Conservation (phyloP, 2,329 filamentous ascomycete species). For the Aspergillus sp. region DNA sequence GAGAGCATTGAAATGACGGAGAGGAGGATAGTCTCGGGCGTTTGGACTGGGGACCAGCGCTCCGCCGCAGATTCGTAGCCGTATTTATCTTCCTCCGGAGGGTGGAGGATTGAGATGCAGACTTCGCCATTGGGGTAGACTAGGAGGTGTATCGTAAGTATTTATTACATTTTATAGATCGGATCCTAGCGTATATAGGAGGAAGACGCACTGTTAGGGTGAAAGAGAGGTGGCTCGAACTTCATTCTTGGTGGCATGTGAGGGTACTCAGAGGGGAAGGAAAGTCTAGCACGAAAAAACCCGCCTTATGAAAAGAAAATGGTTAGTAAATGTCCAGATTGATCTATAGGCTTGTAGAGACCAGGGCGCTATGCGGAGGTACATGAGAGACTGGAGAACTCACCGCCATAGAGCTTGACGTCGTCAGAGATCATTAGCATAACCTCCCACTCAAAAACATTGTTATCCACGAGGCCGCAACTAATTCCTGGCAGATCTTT, state of each 20-base stretch:
- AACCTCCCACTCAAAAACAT: conserved; percentile 97
- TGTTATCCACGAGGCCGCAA: conserved; percentile 79
- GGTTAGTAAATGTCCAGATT: not conserved
- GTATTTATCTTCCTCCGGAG: conserved; percentile 89
- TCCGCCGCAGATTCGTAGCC: conserved; percentile 90
- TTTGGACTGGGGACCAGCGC: conserved; percentile 93
- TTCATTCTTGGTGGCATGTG: conserved; percentile 84
- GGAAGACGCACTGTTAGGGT: conserved; percentile 73
- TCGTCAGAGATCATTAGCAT: conserved; percentile 98
- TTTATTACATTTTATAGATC: not conserved
- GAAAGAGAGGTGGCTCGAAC: conserved; percentile 84
- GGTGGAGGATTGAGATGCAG: conserved; percentile 96
- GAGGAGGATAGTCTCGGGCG: conserved; percentile 88
- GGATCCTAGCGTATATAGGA: not conserved
- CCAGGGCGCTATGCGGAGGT: not conserved
- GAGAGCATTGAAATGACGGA: conserved; percentile 90
- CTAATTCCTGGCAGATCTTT: conserved; percentile 94
- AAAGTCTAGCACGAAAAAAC: conserved; percentile 83
- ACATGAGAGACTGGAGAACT: conserved; percentile 26
- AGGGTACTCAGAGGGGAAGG: conserved; percentile 83
- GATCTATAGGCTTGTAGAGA: not conserved
- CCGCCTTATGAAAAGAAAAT: conserved; percentile 60
- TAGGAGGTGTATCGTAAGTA: conserved; percentile 24
- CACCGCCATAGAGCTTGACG: conserved; percentile 90
- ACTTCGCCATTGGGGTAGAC: conserved; percentile 84